Evolutionary conservation across 495 filamentous ascomycete species (phyloP), one percentile per base, ranked within the genome.

Genomic region (Penicillium angulare): DNA sequence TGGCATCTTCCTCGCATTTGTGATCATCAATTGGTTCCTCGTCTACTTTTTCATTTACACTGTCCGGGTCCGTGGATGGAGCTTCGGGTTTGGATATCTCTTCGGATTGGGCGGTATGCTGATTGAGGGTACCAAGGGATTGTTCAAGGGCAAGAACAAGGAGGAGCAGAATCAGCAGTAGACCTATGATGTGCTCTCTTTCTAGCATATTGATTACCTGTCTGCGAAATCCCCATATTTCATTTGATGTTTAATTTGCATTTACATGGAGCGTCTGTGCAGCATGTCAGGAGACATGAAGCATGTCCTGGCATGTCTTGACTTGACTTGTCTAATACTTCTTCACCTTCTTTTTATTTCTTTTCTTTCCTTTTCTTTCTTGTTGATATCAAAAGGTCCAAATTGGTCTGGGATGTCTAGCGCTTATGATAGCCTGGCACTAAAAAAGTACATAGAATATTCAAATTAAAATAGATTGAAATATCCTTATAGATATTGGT

Each of bases 41-140:
- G 86, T 95, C 0, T 92, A 91, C 66, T 92, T 95, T 73, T 89
- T 95, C 52, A 81, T 92, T 45, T 93, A 88, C 64, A 86, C 86
- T 1, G 81, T 90, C 3, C 75, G 88, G 15, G 80, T 93, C 39
- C 78, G 79, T 52, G 79, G 85, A 6, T 90, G 86, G 87, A 79
- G 70, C 8, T 91, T 91, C 57, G 88, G 88, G 0, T 69, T 90
- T 33, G 80, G 83, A 0, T 73, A 70, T 47, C 13, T 87, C 7
- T 85, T 83, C 58, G 68, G 77, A 1, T 55, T 57, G 1, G 31
- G 76, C 20, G 83, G 79, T 1, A 73, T 76, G 70, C 31, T 76
- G 9, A 60, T 77, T 47, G 61, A 67, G 39, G 47, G 47, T 13
- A 35, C 81, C 8, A 77, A 74, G 68, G 66, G 57, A 38, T 22